phyloP scores from a whole-genome alignment of 1,139 yeast species.

The Candida glucosophila region DNA sequence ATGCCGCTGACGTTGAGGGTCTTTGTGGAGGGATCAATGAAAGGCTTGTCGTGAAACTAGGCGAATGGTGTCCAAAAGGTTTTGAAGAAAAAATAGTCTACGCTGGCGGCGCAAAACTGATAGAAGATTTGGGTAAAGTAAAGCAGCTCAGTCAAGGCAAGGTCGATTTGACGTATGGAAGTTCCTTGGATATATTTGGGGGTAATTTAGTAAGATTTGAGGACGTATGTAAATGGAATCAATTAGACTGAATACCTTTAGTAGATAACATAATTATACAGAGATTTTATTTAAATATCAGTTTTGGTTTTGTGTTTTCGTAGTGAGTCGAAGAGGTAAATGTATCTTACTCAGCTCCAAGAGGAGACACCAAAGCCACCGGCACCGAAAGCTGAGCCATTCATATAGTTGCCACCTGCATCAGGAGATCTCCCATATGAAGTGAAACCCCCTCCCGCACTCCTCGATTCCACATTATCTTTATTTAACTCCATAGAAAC shows the following conservation, averaged over 20 bases:
- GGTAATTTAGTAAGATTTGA: constrained; percentile 68
- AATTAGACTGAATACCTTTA: constrained; percentile 2
- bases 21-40: constrained; percentile 87
- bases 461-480: constrained; percentile 41
- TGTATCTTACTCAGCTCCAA: constrained; percentile 11
- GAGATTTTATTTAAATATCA: background rate
- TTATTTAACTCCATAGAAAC: constrained; percentile 74
- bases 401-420: constrained; percentile 29
- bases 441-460: constrained; percentile 38
- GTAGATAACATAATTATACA: constrained; percentile 1
- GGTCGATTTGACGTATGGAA: constrained; percentile 88
- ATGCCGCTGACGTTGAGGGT: constrained; percentile 98
- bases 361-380: constrained; percentile 38
- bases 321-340: background rate
- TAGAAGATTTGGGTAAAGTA: constrained; percentile 61
- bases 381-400: constrained; percentile 37
- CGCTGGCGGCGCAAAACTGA: constrained; percentile 91
- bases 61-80: constrained; percentile 62
- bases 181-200: constrained; percentile 91
- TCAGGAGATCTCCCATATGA: constrained; percentile 42
- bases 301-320: background rate
- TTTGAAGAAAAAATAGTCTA: constrained; percentile 70
- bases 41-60: constrained; percentile 58
- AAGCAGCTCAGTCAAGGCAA: constrained; percentile 60
- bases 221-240: constrained; percentile 72